phyloP scores from a whole-genome alignment of 2,329 filamentous ascomycete genomes.

The Myotisia sp. region DNA sequence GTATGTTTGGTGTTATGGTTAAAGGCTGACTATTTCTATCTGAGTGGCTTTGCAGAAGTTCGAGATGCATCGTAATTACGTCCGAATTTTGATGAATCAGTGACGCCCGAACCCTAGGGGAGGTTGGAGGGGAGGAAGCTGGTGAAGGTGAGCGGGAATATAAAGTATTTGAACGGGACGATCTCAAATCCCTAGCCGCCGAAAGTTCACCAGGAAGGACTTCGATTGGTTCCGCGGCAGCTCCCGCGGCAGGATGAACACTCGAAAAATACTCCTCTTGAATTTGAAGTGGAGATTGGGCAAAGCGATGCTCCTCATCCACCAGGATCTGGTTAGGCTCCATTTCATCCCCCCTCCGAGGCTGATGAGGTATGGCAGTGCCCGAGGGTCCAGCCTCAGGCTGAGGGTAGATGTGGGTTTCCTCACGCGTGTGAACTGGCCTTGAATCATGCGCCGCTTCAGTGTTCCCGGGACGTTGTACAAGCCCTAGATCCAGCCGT shows the following conservation, averaged over 20 bases:
- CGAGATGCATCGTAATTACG: slow-evolving; percentile 32
- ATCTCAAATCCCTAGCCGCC: background rate
- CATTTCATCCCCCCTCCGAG: slow-evolving; percentile 8
- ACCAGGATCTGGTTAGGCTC: slow-evolving; percentile 13
- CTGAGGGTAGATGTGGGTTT: too few relatives aligned
- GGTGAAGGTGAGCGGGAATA: slow-evolving; percentile 28
- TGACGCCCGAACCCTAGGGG: slow-evolving; percentile 29
- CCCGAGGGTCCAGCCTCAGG: background rate
- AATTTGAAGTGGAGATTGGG: slow-evolving; percentile 27
- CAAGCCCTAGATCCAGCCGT: slow-evolving; percentile 8
- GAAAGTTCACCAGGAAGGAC: background rate
- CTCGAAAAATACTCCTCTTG: slow-evolving; percentile 17
- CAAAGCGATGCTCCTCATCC: slow-evolving; percentile 25
- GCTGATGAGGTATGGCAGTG: slow-evolving; percentile 9
- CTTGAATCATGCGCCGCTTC: background rate
- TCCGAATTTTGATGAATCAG: slow-evolving; percentile 31
- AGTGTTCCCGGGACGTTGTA: background rate
- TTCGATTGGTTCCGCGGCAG: slow-evolving; percentile 9
- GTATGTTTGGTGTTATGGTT: background rate
- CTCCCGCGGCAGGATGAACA: slow-evolving; percentile 14
- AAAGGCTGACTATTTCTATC: background rate
- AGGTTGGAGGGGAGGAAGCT: slow-evolving; percentile 27
- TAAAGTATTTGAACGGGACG: slow-evolving; percentile 29
- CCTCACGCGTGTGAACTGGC: too few relatives aligned
- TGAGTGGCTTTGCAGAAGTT: slow-evolving; percentile 22